Base-by-base conservation (phyloP, 2,329 filamentous ascomycete species). In the Hymenoscyphus salicellus region DNA sequence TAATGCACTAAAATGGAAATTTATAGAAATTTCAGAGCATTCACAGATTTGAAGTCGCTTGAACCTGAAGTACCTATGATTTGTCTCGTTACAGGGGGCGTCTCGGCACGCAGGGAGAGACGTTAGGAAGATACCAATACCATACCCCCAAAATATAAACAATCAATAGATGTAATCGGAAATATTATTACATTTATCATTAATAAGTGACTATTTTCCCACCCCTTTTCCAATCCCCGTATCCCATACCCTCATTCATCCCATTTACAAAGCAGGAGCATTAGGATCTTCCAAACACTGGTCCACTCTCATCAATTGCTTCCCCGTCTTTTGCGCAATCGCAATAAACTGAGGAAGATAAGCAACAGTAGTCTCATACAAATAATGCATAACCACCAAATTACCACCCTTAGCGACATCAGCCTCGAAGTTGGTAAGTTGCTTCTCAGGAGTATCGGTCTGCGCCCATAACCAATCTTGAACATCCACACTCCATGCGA, bases 391-490 rank as follows among this genome's bases (percentile, higher is more conserved):
- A 14, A 91, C 88, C 0, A 88, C 86, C 59, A 91, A 77, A 69
- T 81, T 81, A 1, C 88, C 88, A 0, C 88, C 88, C 70, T 82
- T 84, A 28, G 79, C 78, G 2, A 90, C 81, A 72, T 89, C 86
- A 3, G 84, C 80, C 73, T 84, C 81, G 77, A 91, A 90, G 14
- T 87, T 85, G 3, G 85, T 84, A 16, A 89, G 77, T 76, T 90
- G 88, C 71, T 86, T 86, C 78, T 89, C 84, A 0, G 88, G 88
- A 3, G 86, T 89, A 55, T 77, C 72, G 0, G 80, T 83, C 72
- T 82, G 77, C 1, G 86, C 87, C 86, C 87, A 91, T 28, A 88
- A 72, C 86, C 87, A 90, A 73, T 91, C 88, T 78, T 90, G 86
- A 36, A 90, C 84, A 71, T 91, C 88, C 55, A 91, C 84, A 71